Percentiles rank a stretch among this genome's conserved stretches.
These are phyloP conservation scores for Lolium rigidum DNA, from an alignment of 176 grass and related monocot species.

Conservation along the genomic window DNA sequence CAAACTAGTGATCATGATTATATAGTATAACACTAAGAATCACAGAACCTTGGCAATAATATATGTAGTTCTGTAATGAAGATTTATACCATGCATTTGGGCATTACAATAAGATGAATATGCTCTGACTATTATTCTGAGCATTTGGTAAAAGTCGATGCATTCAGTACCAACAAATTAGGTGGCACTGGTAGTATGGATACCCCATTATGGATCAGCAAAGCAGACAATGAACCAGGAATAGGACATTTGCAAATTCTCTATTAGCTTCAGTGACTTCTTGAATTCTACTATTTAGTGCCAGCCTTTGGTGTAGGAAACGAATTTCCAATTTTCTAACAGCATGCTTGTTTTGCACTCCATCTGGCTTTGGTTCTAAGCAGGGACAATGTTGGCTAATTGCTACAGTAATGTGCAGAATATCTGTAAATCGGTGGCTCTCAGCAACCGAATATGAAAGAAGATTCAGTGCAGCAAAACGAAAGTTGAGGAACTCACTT, in stretches of 20 bases:
- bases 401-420: neutral
- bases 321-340: neutral
- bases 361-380: neutral
- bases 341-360: neutral
- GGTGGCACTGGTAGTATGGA: neutral
- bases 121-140: neutral
- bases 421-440: neutral
- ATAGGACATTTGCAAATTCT: neutral
- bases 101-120: neutral
- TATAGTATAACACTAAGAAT: neutral
- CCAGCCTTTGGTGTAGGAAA: neutral
- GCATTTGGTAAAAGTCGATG: neutral
- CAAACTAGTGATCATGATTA: neutral
- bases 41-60: neutral
- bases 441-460: neutral
- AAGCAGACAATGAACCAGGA: neutral
- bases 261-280: neutral
- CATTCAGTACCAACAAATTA: neutral
- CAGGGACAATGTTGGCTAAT: neutral
- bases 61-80: neutral
- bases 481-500: conserved; percentile 49
- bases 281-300: neutral
- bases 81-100: neutral
- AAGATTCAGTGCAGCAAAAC: neutral
- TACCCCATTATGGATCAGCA: neutral